Conservation (phyloP, 495 filamentous ascomycete genomes). For the Aspergillus ellipticus region DNA sequence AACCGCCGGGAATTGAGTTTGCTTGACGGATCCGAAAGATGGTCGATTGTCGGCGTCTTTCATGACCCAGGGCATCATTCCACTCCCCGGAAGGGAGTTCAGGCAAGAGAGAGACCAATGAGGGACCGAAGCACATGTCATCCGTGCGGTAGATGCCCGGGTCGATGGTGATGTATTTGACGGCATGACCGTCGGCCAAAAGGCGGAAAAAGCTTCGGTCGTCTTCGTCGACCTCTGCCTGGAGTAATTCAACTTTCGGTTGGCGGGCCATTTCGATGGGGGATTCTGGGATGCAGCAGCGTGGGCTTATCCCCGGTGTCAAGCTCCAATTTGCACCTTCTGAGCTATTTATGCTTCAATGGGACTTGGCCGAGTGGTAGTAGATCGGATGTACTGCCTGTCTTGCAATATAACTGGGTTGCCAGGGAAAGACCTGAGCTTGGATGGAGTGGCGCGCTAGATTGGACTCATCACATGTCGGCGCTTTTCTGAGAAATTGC, state of each 20-base stretch:
- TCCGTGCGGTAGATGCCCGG: slow-evolving; percentile 26
- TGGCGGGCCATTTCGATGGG: slow-evolving; percentile 12
- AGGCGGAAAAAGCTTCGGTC: slow-evolving; percentile 27
- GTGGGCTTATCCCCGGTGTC: no score
- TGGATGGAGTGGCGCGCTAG: no score
- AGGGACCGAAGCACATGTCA: slow-evolving; percentile 33
- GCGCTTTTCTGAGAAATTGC: no score
- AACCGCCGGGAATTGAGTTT: slow-evolving; percentile 19
- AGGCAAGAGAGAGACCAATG: slow-evolving; percentile 18
- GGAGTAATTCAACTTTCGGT: slow-evolving; percentile 22
- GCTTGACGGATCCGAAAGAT: slow-evolving; percentile 13
- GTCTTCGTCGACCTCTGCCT: slow-evolving; percentile 25
- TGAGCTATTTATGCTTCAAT: neutral
- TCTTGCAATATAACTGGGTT: no score
- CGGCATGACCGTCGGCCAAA: slow-evolving; percentile 23
- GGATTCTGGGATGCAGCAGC: neutral
- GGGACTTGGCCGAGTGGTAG: neutral
- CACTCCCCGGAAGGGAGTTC: slow-evolving; percentile 21
- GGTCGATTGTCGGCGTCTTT: slow-evolving; percentile 16
- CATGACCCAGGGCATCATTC: slow-evolving; percentile 23
- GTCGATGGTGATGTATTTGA: slow-evolving; percentile 36
- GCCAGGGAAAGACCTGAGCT: no score
- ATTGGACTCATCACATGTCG: no score
- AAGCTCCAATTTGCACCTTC: neutral
- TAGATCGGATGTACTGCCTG: neutral